These are phyloP conservation scores for Zygnema cylindricum DNA, from an alignment of 139 green algal species.

Conservation along the genomic window DNA sequence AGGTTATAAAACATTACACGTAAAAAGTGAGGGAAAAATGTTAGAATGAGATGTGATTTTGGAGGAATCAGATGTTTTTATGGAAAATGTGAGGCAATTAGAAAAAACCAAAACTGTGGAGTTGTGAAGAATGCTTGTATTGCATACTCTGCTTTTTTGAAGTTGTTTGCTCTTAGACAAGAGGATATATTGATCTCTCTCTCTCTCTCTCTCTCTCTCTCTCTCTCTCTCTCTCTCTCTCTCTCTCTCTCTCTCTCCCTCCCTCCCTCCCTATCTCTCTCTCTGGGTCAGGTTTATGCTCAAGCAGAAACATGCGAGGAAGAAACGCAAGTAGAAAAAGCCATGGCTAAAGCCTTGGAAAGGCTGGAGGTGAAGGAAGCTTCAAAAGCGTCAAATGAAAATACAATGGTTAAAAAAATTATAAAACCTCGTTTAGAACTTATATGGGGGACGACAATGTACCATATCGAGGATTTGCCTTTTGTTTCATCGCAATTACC, in stretches of 20 bases:
- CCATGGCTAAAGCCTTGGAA: conserved; percentile 27
- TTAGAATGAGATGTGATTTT: too few relatives aligned
- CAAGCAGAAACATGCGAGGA: conserved; percentile 60
- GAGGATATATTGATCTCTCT: too few relatives aligned
- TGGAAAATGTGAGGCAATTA: too few relatives aligned
- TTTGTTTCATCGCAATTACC: conserved; percentile 68
- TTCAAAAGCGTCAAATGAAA: neutral
- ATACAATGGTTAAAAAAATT: neutral
- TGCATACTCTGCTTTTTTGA: too few relatives aligned
- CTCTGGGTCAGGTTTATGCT: conserved; percentile 34
- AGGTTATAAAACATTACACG: too few relatives aligned
- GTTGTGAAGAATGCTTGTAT: too few relatives aligned
- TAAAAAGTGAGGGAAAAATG: too few relatives aligned
- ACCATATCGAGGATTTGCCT: conserved; percentile 91
- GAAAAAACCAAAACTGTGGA: too few relatives aligned
- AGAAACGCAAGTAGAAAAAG: conserved; percentile 57
- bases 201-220: neutral
- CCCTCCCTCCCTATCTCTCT: neutral
- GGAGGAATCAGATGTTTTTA: too few relatives aligned
- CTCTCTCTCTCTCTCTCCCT: conserved; percentile 7
- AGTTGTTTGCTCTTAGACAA: too few relatives aligned
- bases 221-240: conserved; percentile 5
- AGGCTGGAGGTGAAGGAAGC: neutral
- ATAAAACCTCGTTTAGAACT: conserved; percentile 35
- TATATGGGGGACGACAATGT: conserved; percentile 84